Percentiles rank a stretch among this genome's conserved stretches.
phyloP scores from a whole-genome alignment of 495 filamentous ascomycete species.

The Thozetella sp. region DNA sequence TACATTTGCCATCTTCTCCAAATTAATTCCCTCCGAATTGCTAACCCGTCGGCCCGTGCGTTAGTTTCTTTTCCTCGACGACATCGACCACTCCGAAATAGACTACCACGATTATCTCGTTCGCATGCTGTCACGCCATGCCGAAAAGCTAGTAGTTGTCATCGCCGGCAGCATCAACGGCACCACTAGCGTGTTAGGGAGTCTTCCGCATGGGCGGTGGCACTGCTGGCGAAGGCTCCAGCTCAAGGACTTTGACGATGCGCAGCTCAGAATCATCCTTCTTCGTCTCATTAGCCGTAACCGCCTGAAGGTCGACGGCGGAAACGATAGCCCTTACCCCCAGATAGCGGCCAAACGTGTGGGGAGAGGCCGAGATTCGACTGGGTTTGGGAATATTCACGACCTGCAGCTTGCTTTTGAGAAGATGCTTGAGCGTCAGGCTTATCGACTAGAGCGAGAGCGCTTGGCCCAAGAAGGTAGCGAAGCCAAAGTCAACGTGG shows the following conservation, averaged over 20 bases:
- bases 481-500: too few species aligned
- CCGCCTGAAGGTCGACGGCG: constrained; percentile 56
- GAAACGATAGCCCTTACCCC: constrained; percentile 54
- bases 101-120: background rate
- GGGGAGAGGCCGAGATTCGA: constrained; percentile 49
- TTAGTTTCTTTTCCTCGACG: constrained; percentile 57
- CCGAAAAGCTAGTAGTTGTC: constrained; percentile 51
- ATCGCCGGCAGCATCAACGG: constrained; percentile 62
- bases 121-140: constrained; percentile 1
- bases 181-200: constrained; percentile 66
- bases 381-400: constrained; percentile 67
- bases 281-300: constrained; percentile 42
- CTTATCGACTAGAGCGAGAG: constrained; percentile 48
- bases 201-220: constrained; percentile 64
- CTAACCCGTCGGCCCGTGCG: constrained; percentile 32
- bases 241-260: constrained; percentile 62
- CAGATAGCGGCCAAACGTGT: constrained; percentile 60
- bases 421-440: constrained; percentile 55
- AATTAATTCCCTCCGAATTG: too few species aligned
- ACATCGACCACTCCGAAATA: constrained; percentile 51
- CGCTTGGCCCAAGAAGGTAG: too few species aligned
- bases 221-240: constrained; percentile 56
- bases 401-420: constrained; percentile 55
- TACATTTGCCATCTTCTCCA: too few species aligned
- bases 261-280: constrained; percentile 58